Base-by-base conservation (phyloP, 805 yeast species). In the Candida chauliodis region DNA sequence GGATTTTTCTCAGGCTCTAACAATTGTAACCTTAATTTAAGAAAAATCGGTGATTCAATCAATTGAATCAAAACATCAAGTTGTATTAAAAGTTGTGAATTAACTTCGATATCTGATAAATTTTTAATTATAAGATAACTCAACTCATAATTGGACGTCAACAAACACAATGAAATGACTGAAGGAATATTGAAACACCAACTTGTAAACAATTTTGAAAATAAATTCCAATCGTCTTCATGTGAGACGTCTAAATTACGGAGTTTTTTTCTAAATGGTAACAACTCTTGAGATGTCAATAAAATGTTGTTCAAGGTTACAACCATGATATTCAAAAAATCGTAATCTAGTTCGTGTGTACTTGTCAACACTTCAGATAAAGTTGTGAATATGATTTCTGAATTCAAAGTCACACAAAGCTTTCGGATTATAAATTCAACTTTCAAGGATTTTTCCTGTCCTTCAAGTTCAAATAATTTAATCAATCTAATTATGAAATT, bases 181-280 rank as follows among this genome's bases (percentile, higher is more conserved):
- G 97, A 90, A 1, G 95, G 89, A 0, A 96, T 81, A 55, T 88
- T 91, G 44, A 83, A 82, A 47, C 95, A 81, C 99, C 99, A 93
- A 41, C 95, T 80, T 52, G 78, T 80, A 62, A 91, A 93, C 39
- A 93, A 66, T 0, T 81, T 67, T 19, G 84, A 73, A 56, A 93
- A 93, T 28, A 90, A 68, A 16, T 70, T 59, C 69, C 81, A 78
- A 40, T 86, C 93, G 25, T 76, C 79, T 17, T 66, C 46, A 25
- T 75, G 72, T 49, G 58, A 60, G 15, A 60, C 53, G 37, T 82
- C 86, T n/a, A 81, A 58, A 29, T 60, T 55, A 61, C 73, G 57
- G 36, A 91, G 64, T 50, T 84, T 77, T 41, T 75, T 78, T 37
- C 99, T 75, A 45, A 93, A 69, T 2, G 71, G 69, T 0, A 77